phyloP scores from a whole-genome alignment of 2,329 filamentous ascomycete species.

The Plenodomus tracheiphilus region DNA sequence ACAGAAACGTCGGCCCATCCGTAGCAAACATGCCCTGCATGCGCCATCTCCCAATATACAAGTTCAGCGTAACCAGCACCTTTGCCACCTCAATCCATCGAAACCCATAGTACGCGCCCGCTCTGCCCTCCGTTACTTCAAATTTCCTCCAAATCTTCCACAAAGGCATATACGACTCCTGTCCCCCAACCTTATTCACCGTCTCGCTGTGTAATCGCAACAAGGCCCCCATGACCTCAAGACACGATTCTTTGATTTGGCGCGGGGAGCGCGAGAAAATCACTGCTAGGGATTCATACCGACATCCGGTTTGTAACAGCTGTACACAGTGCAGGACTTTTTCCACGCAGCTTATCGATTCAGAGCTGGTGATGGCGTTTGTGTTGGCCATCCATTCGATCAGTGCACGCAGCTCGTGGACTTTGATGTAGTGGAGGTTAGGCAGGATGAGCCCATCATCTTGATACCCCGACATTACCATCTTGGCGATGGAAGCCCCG shows the following conservation, averaged over 20 bases:
- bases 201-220: conserved; percentile 29
- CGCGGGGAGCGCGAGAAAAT: conserved; percentile 33
- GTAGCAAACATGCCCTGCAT: conserved; percentile 29
- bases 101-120: conserved; percentile 28
- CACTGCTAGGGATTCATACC: conserved; percentile 32
- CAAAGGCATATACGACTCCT: conserved; percentile 16
- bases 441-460: conserved; percentile 22
- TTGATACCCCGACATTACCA: conserved; percentile 22
- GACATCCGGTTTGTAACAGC: conserved; percentile 27
- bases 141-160: conserved; percentile 25
- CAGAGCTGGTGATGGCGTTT: conserved; percentile 15
- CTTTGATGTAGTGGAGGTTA: conserved; percentile 26
- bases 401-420: conserved; percentile 28
- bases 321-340: conserved; percentile 33
- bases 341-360: conserved; percentile 26
- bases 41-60: conserved; percentile 36
- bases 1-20: conserved; percentile 24
- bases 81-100: conserved; percentile 19
- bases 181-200: conserved; percentile 6
- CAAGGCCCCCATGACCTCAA: conserved; percentile 30
- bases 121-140: conserved; percentile 4
- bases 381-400: conserved; percentile 22
- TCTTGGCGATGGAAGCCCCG: conserved; percentile 18
- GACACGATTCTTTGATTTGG: conserved; percentile 24
- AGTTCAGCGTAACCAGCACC: conserved; percentile 31